A percentile compares a stretch with the other conserved stretches of the same genome.
Evolutionary conservation across 345 rosid genomes (phyloP).

Genomic region (Pugionium dolabratum): DNA sequence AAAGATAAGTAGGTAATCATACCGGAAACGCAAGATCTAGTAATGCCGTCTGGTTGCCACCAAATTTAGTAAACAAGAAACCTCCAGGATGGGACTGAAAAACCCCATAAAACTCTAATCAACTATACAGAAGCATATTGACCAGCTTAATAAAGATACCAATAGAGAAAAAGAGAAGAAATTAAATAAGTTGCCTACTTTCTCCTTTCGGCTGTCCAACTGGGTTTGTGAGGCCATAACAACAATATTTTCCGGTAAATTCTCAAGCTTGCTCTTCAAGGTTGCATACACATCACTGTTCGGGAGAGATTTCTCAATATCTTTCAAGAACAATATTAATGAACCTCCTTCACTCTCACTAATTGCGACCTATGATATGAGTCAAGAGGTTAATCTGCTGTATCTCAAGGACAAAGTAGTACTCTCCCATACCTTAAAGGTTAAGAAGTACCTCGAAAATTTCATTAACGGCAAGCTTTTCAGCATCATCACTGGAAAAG

Average conservation of each 20-base stretch:
- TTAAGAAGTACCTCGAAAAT: constrained; percentile 70
- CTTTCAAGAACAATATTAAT: constrained; percentile 82
- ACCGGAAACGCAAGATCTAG: constrained; percentile 95
- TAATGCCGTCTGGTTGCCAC: constrained; percentile 87
- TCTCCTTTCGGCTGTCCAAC: constrained; percentile 93
- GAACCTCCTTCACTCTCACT: constrained; percentile 73
- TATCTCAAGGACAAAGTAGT: constrained; percentile 23
- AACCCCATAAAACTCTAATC: constrained; percentile 18
- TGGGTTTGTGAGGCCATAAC: constrained; percentile 91
- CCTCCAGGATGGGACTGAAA: constrained; percentile 93
- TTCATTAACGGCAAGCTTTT: constrained; percentile 78
- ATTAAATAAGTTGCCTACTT: constrained; percentile 47
- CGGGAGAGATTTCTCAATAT: constrained; percentile 77
- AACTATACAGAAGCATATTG: constrained; percentile 7
- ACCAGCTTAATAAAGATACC: constrained; percentile 16
- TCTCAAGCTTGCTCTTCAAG: constrained; percentile 76
- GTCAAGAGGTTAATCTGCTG: constrained; percentile 22
- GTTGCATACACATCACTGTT: constrained; percentile 67
- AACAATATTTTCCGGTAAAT: constrained; percentile 69
- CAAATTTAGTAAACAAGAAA: constrained; percentile 89
- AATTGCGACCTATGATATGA: constrained; percentile 57
- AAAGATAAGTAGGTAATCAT: constrained; percentile 34
- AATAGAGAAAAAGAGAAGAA: constrained; percentile 7
- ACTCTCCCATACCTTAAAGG: constrained; percentile 12
- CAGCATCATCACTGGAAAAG: constrained; percentile 77